These are phyloP conservation scores for Dactylonectria macrodidyma DNA, from an alignment of 2,329 filamentous ascomycete species.

Conservation along the genomic window DNA sequence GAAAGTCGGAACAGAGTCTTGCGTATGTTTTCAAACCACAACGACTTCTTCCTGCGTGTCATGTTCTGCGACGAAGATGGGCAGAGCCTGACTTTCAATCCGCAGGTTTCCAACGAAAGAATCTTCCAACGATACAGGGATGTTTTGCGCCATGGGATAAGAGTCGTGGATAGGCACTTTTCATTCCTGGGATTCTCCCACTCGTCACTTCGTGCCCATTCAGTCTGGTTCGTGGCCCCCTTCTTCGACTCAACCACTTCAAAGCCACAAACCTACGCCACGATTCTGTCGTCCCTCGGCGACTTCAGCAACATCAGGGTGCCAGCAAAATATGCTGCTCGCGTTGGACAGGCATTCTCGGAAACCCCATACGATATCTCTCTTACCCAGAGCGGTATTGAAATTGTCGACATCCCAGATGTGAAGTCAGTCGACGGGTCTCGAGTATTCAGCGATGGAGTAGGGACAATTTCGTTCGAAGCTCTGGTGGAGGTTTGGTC, in stretches of 20 bases:
- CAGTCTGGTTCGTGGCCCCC: slow-evolving; percentile 74
- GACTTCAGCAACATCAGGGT: slow-evolving; percentile 66
- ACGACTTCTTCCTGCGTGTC: slow-evolving; percentile 78
- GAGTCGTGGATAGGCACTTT: slow-evolving; percentile 74
- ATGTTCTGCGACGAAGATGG: slow-evolving; percentile 83
- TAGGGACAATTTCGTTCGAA: slow-evolving; percentile 78
- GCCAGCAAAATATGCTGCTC: slow-evolving; percentile 70
- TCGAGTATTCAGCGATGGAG: slow-evolving; percentile 83
- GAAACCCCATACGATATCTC: slow-evolving; percentile 78
- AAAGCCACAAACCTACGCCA: slow-evolving; percentile 54
- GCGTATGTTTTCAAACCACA: slow-evolving; percentile 72
- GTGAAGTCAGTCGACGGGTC: slow-evolving; percentile 63
- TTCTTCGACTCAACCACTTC: slow-evolving; percentile 56
- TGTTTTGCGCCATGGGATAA: slow-evolving; percentile 72
- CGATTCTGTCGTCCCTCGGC: slow-evolving; percentile 65
- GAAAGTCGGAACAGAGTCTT: slow-evolving; percentile 81
- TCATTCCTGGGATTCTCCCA: slow-evolving; percentile 84
- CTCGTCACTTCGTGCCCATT: slow-evolving; percentile 80
- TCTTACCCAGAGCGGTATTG: slow-evolving; percentile 57
- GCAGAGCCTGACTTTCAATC: slow-evolving; percentile 72
- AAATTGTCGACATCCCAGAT: slow-evolving; percentile 60
- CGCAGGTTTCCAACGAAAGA: slow-evolving; percentile 59
- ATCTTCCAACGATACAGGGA: slow-evolving; percentile 74
- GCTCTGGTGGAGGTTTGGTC: slow-evolving; percentile 74
- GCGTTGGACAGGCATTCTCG: slow-evolving; percentile 79